Evolutionary conservation across 129 eudicot species (phyloP), one percentile per base, ranked within the genome.

Genomic region (Saussurea involucrata): DNA sequence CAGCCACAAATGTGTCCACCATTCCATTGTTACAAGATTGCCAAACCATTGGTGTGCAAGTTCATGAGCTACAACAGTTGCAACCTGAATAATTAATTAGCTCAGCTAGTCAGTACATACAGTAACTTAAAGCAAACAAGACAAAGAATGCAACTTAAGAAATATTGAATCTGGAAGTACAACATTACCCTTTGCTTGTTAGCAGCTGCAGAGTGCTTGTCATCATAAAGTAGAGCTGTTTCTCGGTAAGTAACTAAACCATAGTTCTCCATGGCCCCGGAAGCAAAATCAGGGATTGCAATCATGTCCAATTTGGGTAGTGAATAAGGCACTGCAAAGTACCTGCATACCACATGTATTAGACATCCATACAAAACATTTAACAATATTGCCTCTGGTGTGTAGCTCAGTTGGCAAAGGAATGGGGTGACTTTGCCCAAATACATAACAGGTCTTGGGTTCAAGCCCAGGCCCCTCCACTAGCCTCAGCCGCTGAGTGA

Each of bases 11-110:
- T 92, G 96, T 3, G 99, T 95, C 99, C 97, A 95, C 99, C 99
- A 95, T 75, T 95, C 99, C 97, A 95, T 92, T 0, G 99, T 92
- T 40, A 95, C 99, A 73, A 95, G 97, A 88, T 95, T 95, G 55
- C 99, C 99, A 80, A 95, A 95, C 99, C 99, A 95, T 78, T 95
- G 99, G 69, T 95, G 99, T 49, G 97, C 97, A 82, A 95, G 92
- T 83, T 95, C 99, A 88, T 95, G 99, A 73, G 99, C 97, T 55
- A 95, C 97, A 73, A 90, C 97, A 76, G 87, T 85, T 66, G 98
- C 92, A 78, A 93, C 98, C 98, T 93, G 85, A 68, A 84, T 32
- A 44, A 18, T 31, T 32, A 44, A 18, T 31, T 24, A 68, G 49
- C 37, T 58, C 75, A 73, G 40, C 58, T 15, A 21, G 24, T 76